Evolutionary conservation across 495 filamentous ascomycete genomes (phyloP), one percentile per base, ranked within the genome.

Genomic region (Aspergillus incahuasiensis): DNA sequence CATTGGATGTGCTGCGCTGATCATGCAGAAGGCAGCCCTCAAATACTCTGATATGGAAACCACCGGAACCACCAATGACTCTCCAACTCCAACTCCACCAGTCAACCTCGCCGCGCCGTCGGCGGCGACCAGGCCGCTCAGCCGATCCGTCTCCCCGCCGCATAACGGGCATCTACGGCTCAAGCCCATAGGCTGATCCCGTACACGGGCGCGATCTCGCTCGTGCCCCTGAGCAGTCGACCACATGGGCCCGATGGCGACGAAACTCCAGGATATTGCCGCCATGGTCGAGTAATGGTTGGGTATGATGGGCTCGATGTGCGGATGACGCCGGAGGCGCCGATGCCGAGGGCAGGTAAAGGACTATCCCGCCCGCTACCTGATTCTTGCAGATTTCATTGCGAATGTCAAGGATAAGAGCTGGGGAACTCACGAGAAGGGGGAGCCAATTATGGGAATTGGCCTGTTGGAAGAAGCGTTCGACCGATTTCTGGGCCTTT

Each of bases 41-140:
- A 6, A 30, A 3, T 19, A 30, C 2, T 8, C 25, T 3, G 21
- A 18, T 4, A 0, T 7, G 9, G n/a, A 0, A 30, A 18, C 4
- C 16, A 6, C 3, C 18, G 25, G 44, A 2, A 3, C 24, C 25
- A 24, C 16, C 5, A 3, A 35, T 11, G 32, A 11, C 6, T 35
- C 32, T 15, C 32, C 32, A 7, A 35, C 32, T 47, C 13, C 28
- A 83, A 38, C 61, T 83, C 12, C n/a, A n/a, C n/a, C n/a, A n/a
- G n/a, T n/a, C n/a, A n/a, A n/a, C n/a, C n/a, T n/a, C n/a, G n/a
- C n/a, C n/a, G n/a, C n/a, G 73, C 75, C 8, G 76, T 85, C 38
- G 81, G 81, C 1, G 74, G 74, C 6, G 82, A 85, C 57, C 81
- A 84, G 56, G 82, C 74, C 11, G 82, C n/a, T n/a, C n/a, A 81